Evolutionary conservation across 441 rosid species (phyloP).

Genomic region (Metrosideros polymorpha): DNA sequence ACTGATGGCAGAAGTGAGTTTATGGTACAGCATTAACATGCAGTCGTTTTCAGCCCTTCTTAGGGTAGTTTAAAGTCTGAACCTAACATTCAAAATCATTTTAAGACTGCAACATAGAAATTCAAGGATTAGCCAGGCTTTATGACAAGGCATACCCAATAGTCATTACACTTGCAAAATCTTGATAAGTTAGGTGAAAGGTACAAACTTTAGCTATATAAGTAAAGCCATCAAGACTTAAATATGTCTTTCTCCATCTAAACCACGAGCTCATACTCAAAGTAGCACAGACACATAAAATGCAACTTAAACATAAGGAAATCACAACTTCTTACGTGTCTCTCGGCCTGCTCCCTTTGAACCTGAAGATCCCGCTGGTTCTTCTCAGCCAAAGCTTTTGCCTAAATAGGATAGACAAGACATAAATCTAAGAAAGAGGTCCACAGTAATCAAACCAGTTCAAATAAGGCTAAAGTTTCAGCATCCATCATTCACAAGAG

Average conservation of each 20-base stretch:
- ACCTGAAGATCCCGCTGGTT: constrained; percentile 83
- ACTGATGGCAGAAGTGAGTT: not conserved
- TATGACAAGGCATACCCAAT: not conserved
- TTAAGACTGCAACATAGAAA: not conserved
- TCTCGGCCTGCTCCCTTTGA: constrained; percentile 89
- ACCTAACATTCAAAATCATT: not conserved
- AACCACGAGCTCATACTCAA: not conserved
- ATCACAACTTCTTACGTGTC: constrained; percentile 58
- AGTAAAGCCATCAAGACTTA: not conserved
- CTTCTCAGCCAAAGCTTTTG: constrained; percentile 90
- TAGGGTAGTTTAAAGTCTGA: not conserved
- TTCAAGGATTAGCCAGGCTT: not conserved
- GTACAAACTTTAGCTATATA: not conserved
- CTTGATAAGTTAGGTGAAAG: not conserved
- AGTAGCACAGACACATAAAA: not conserved
- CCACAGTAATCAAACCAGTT: not conserved
- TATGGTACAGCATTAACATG: not conserved
- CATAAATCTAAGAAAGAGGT: not conserved
- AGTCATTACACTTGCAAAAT: not conserved
- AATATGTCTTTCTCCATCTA: not conserved
- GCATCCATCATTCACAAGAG: not conserved
- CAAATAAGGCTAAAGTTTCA: not conserved
- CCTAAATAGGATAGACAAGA: constrained; percentile 31
- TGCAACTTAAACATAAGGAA: not conserved
- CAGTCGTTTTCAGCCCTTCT: not conserved